phyloP scores from a whole-genome alignment of 306 rosid species.

The Prunus fruticosa region DNA sequence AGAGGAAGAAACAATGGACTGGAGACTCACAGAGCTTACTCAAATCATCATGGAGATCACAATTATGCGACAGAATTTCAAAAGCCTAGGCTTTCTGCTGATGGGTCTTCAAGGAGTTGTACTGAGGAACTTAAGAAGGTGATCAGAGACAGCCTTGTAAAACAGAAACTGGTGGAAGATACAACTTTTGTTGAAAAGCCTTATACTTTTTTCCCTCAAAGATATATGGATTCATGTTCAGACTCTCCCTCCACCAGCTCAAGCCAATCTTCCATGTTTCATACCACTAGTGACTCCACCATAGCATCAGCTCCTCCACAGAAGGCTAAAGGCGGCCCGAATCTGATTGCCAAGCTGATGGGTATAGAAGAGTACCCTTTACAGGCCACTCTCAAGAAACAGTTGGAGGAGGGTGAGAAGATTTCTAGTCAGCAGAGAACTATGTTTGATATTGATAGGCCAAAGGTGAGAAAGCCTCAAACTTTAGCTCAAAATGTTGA shows the following conservation, averaged over 20 bases:
- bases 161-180: slow-evolving; percentile 20
- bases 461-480: slow-evolving; percentile 37
- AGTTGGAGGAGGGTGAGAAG: slow-evolving; percentile 40
- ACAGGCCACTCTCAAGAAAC: slow-evolving; percentile 36
- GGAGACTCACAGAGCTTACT: slow-evolving; percentile 21
- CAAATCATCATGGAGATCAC: slow-evolving; percentile 28
- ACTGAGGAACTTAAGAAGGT: slow-evolving; percentile 48
- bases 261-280: slow-evolving; percentile 55
- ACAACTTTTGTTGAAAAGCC: slow-evolving; percentile 28
- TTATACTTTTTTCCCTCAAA: slow-evolving; percentile 13
- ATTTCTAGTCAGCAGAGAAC: slow-evolving; percentile 49
- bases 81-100: slow-evolving; percentile 39
- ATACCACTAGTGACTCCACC: slow-evolving; percentile 41
- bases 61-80: slow-evolving; percentile 33
- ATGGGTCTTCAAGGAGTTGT: slow-evolving; percentile 45
- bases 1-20: slow-evolving; percentile 32
- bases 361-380: slow-evolving; percentile 64
- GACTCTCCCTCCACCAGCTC: slow-evolving; percentile 63
- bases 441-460: slow-evolving; percentile 48
- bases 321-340: slow-evolving; percentile 47
- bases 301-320: slow-evolving; percentile 40
- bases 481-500: slow-evolving; percentile 31
- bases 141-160: slow-evolving; percentile 40
- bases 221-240: slow-evolving; percentile 38
- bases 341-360: slow-evolving; percentile 86